Percentiles rank a stretch among this genome's conserved stretches.
Evolutionary conservation across 345 rosid species (phyloP).

Genomic region (Brassica juncea): DNA sequence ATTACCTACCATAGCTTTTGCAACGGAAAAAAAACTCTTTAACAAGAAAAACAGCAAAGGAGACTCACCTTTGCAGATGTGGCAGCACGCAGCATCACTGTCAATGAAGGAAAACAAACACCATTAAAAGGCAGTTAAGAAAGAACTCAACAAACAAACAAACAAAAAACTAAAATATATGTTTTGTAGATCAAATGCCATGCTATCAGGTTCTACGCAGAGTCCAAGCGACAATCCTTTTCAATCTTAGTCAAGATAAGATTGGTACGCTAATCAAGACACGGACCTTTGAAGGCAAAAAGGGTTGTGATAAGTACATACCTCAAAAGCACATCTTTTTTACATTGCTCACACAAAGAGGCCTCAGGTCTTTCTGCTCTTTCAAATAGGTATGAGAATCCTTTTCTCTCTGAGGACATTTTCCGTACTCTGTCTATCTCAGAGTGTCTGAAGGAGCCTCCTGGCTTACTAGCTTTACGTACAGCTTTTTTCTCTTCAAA

Average conservation of each 20-base stretch:
- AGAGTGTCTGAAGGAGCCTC: constrained; percentile 45
- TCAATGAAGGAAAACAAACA: constrained; percentile 24
- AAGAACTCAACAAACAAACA: constrained; percentile 21
- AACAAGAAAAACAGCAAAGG: constrained; percentile 17
- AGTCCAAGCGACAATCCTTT: constrained; percentile 16
- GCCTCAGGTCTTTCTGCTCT: constrained; percentile 74
- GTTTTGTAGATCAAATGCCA: constrained; percentile 4
- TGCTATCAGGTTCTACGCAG: constrained; percentile 9
- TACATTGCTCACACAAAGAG: constrained; percentile 77
- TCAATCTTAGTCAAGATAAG: not conserved
- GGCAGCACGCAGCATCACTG: constrained; percentile 95
- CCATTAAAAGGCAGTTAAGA: constrained; percentile 14
- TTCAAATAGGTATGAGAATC: constrained; percentile 77
- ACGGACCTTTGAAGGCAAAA: constrained; percentile 12
- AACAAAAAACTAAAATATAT: not conserved
- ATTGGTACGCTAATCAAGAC: constrained; percentile 12
- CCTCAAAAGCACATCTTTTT: constrained; percentile 75
- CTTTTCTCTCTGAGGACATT: constrained; percentile 49
- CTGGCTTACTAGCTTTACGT: constrained; percentile 53
- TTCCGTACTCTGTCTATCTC: constrained; percentile 40
- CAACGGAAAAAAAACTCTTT: not conserved
- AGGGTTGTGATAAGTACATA: constrained; percentile 35
- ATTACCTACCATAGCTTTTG: constrained; percentile 1
- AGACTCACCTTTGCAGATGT: constrained; percentile 72
- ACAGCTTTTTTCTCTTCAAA: constrained; percentile 90